phyloP scores from a whole-genome alignment of 768 basidiomycete genomes.

The Leucosporidium scottii region DNA sequence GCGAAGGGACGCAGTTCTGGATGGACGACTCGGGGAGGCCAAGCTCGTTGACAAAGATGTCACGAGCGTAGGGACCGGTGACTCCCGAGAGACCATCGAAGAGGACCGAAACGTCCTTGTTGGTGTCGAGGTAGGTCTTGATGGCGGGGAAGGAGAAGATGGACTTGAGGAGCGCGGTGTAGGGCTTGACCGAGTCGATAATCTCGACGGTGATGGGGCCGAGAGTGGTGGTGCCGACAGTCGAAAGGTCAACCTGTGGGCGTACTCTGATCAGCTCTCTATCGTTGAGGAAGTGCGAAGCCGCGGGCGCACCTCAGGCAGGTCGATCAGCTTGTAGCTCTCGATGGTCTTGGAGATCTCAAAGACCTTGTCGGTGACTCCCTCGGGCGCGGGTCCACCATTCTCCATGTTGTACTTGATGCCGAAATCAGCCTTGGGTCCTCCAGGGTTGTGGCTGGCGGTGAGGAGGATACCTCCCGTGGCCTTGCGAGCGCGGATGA shows the following conservation, averaged over 20 bases:
- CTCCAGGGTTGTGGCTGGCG: constrained; percentile 95
- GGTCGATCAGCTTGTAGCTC: constrained; percentile 76
- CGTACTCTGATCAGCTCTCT: neutral
- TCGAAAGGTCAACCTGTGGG: constrained; percentile 68
- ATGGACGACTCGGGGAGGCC: constrained; percentile 70
- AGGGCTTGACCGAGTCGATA: constrained; percentile 90
- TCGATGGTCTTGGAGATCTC: constrained; percentile 80
- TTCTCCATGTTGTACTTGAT: constrained; percentile 99
- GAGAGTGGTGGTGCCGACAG: constrained; percentile 68
- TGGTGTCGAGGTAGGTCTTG: constrained; percentile 73
- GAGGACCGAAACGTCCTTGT: constrained; percentile 66
- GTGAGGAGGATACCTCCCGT: constrained; percentile 95
- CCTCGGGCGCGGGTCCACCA: constrained; percentile 94
- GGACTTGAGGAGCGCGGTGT: constrained; percentile 67
- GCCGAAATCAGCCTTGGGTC: constrained; percentile 93
- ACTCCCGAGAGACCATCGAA: constrained; percentile 97
- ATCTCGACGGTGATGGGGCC: constrained; percentile 79
- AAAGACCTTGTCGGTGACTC: constrained; percentile 89
- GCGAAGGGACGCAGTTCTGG: constrained; percentile 84
- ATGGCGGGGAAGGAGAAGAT: constrained; percentile 95
- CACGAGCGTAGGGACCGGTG: constrained; percentile 89
- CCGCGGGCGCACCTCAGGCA: constrained; percentile 55
- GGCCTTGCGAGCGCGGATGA: constrained; percentile 93
- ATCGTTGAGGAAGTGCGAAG: neutral
- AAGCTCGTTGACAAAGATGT: constrained; percentile 74